Evolutionary conservation across 768 basidiomycete species (phyloP).

Genomic region (Tricholoma saponaceum): DNA sequence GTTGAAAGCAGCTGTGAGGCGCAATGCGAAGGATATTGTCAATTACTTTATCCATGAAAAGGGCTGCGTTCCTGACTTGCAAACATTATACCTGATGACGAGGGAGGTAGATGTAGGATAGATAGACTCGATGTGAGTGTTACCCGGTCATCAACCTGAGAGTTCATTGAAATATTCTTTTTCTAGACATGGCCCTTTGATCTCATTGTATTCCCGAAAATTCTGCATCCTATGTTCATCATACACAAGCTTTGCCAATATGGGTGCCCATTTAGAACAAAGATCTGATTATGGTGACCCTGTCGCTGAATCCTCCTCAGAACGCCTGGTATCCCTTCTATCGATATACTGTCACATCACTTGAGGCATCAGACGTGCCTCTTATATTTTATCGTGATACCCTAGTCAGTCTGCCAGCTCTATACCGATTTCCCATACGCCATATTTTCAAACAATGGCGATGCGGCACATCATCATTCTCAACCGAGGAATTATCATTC

Average conservation of each 20-base stretch:
- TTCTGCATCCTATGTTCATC: too few relatives aligned
- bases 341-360: too few relatives aligned
- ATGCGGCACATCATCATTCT: not conserved
- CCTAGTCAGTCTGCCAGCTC: too few relatives aligned
- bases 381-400: too few relatives aligned
- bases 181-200: not conserved
- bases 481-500: not conserved
- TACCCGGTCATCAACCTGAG: not conserved
- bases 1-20: slow-evolving; percentile 63
- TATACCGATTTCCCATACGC: too few relatives aligned
- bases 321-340: too few relatives aligned
- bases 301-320: too few relatives aligned
- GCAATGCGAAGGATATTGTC: slow-evolving; percentile 63
- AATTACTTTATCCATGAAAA: slow-evolving; percentile 70
- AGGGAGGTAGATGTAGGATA: not conserved
- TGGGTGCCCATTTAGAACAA: too few relatives aligned
- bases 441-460: too few relatives aligned
- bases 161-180: not conserved
- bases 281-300: too few relatives aligned
- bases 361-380: too few relatives aligned
- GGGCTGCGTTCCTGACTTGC: slow-evolving; percentile 69
- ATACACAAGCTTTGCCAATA: too few relatives aligned
- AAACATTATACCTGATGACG: slow-evolving; percentile 41
- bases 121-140: not conserved
- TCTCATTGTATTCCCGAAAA: not conserved